Base-by-base conservation (phyloP, 768 basidiomycete genomes). In the Psilocybe subaeruginosa region DNA sequence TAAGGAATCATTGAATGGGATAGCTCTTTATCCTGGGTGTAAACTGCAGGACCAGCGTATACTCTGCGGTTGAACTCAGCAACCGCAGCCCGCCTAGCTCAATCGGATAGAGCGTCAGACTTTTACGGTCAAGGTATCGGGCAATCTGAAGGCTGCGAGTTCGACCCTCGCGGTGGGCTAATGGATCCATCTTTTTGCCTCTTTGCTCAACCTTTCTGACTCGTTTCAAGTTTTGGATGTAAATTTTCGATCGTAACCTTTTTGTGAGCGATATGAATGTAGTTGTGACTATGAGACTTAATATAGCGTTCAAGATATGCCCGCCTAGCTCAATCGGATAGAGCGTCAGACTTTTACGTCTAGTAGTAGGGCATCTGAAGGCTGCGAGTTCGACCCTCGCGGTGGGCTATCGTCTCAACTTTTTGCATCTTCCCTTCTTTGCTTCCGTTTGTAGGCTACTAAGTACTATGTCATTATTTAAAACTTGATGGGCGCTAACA, bases 381-480 rank as follows among this genome's bases (percentile, higher is more conserved):
- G 87, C 84, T 88, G 87, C 87, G 87, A 85, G 87, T 88, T 88
- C 87, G 86, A 89, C 83, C 86, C 87, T 85, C 87, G 87, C 87
- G 86, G 85, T 87, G 87, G 87, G 87, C 87, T 89, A 84, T 14
- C 60, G 43, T 51, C 14, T 11, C 0, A 1, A 43, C 14, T 16
- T 51, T 51, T 51, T 50, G 19, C 30, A 11, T 27, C 6, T 50
- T 23, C 23, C 7, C 30, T 23, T 23, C 23, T 23, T 23, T 23
- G 23, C 23, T 23, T 23, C 23, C 23, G 23, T 23, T 23, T 23
- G 23, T 23, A 23, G 23, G 2, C 19, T 19, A 19, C 19, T 19
- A 19, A 1, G 19, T 19, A 19, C 23, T 0, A 23, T 23, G 23
- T 23, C 23, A 23, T 23, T 23, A 23, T 0, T 23, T 23, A 23